Evolutionary conservation across 176 grass and related monocot species (phyloP).

Genomic region (Urochloa ruziziensis): DNA sequence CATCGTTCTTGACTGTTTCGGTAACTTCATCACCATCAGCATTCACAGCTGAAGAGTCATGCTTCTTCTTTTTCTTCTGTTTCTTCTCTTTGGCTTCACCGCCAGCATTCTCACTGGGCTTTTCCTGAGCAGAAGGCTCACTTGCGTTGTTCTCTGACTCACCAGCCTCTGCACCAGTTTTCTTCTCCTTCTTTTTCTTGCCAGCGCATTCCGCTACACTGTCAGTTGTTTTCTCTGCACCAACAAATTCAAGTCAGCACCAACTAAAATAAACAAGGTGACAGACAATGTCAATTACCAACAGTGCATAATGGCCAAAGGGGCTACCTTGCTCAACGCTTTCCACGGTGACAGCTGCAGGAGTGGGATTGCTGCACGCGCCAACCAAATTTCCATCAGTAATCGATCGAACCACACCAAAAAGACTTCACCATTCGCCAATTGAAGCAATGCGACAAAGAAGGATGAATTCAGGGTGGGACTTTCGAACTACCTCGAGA

Average conservation of each 20-base stretch:
- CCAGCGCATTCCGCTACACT: not conserved
- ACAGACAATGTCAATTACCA: not conserved
- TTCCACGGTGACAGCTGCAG: not conserved
- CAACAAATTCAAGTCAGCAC: not conserved
- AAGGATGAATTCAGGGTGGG: not conserved
- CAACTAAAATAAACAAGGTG: not conserved
- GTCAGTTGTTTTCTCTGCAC: not conserved
- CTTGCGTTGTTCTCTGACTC: not conserved
- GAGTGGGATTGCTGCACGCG: constrained; percentile 28
- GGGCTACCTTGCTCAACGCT: constrained; percentile 55
- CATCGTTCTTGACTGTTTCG: constrained; percentile 2
- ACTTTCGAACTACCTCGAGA: constrained; percentile 51
- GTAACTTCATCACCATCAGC: not conserved
- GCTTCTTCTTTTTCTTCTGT: constrained; percentile 49
- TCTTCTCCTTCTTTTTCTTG: constrained; percentile 55
- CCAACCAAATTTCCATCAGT: not conserved
- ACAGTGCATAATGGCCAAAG: not conserved
- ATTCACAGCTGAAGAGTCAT: not conserved
- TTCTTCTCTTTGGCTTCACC: constrained; percentile 52
- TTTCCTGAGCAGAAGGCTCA: constrained; percentile 22
- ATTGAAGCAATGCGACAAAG: not conserved
- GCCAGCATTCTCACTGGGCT: not conserved
- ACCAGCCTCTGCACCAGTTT: not conserved
- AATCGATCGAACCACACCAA: not conserved
- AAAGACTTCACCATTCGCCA: not conserved